Evolutionary conservation across 192 early-diverging fungal species (phyloP).

Genomic region (Coemansia sp.): DNA sequence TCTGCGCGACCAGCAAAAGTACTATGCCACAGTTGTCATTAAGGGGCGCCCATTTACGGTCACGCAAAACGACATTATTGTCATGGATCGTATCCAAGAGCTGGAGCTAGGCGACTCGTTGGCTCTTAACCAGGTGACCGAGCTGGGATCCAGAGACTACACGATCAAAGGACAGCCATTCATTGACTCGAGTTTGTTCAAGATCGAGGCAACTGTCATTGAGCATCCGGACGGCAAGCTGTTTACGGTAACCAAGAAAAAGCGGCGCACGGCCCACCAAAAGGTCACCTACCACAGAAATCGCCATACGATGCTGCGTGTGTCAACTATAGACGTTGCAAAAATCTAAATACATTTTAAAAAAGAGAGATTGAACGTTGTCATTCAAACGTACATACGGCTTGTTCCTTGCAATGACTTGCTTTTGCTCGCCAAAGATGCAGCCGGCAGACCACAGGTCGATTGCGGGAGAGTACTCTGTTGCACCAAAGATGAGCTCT

Average conservation of each 20-base stretch:
- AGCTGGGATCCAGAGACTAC: constrained; percentile 81
- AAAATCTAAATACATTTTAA: constrained; percentile 18
- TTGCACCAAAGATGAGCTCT: constrained; percentile 72
- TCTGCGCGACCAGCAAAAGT: constrained; percentile 65
- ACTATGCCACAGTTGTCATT: constrained; percentile 88
- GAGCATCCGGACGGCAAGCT: constrained; percentile 83
- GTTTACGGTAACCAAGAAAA: constrained; percentile 74
- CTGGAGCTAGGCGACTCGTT: constrained; percentile 86
- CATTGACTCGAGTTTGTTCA: constrained; percentile 68
- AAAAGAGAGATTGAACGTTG: too few species aligned
- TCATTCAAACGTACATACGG: too few species aligned
- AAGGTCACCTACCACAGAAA: constrained; percentile 68
- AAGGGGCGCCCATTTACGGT: constrained; percentile 85
- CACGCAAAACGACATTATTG: constrained; percentile 82
- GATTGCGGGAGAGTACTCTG: constrained; percentile 68
- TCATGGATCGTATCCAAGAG: constrained; percentile 79
- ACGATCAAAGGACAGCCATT: constrained; percentile 84
- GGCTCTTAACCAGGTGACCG: constrained; percentile 78
- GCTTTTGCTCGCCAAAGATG: constrained; percentile 86
- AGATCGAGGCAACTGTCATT: constrained; percentile 81
- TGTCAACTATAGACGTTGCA: constrained; percentile 66
- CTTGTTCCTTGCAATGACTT: too few species aligned
- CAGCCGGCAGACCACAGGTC: constrained; percentile 75
- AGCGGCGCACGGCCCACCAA: constrained; percentile 74
- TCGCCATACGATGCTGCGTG: constrained; percentile 70